Percentiles rank a stretch among this genome's conserved stretches.
These are phyloP conservation scores for Mrakiaceae sp. DNA, from an alignment of 1,284 basidiomycete species.

Conservation along the genomic window DNA sequence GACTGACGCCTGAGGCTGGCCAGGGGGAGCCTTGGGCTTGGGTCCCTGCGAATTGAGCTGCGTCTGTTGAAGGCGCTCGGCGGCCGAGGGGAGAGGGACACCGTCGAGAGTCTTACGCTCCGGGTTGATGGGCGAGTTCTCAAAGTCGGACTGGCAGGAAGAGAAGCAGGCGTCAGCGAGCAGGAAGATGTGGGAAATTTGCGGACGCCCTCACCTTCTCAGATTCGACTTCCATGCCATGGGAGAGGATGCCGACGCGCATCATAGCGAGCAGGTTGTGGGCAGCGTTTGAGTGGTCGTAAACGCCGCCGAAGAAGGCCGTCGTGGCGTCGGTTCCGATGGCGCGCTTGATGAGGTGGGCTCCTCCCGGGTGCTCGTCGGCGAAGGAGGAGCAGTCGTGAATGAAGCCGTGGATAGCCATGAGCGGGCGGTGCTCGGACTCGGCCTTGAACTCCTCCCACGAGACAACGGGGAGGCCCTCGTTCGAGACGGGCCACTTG, in stretches of 20 bases:
- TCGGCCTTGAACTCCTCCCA: slow-evolving; percentile 81
- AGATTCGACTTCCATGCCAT: slow-evolving; percentile 57
- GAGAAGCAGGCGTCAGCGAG: too few relatives aligned
- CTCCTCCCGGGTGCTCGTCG: slow-evolving; percentile 81
- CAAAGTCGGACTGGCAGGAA: neutral
- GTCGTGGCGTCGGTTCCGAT: slow-evolving; percentile 77
- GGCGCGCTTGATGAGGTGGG: slow-evolving; percentile 47
- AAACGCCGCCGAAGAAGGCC: slow-evolving; percentile 88
- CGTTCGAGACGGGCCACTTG: slow-evolving; percentile 61
- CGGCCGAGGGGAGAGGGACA: slow-evolving; percentile 19
- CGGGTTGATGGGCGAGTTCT: slow-evolving; percentile 13
- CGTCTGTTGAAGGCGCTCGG: slow-evolving; percentile 23
- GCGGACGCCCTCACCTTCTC: slow-evolving; percentile 11
- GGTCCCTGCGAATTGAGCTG: slow-evolving; percentile 29
- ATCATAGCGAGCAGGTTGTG: slow-evolving; percentile 63
- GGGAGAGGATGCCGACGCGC: slow-evolving; percentile 73
- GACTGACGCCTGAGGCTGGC: slow-evolving; percentile 30
- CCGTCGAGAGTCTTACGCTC: slow-evolving; percentile 10
- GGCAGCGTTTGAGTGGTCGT: slow-evolving; percentile 41
- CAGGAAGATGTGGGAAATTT: slow-evolving; percentile 17
- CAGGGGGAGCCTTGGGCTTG: slow-evolving; percentile 24
- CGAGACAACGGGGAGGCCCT: slow-evolving; percentile 62
- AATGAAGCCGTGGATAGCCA: slow-evolving; percentile 80
- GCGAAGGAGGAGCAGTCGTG: slow-evolving; percentile 79
- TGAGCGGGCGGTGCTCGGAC: slow-evolving; percentile 58